A percentile compares a stretch with the other conserved stretches of the same genome.
Conservation (phyloP, 2,329 filamentous ascomycete species). For the Pyrenophora seminiperda region DNA sequence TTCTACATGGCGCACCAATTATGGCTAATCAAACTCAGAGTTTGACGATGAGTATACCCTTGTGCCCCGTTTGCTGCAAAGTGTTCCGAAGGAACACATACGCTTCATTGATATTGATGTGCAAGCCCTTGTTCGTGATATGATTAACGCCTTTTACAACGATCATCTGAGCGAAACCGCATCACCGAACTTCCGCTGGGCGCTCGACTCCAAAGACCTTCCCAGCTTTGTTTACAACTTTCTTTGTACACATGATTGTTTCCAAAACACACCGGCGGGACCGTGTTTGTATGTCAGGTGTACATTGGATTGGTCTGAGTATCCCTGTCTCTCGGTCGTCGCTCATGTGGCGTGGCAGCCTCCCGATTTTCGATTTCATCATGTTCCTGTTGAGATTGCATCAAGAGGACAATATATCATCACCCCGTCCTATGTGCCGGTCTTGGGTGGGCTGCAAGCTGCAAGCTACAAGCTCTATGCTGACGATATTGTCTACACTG, state of each 20-base stretch:
- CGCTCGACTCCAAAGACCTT: constrained; percentile 30
- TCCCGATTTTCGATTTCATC: constrained; percentile 27
- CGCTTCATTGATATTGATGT: constrained; percentile 30
- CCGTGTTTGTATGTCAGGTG: constrained; percentile 26
- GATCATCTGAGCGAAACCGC: constrained; percentile 2
- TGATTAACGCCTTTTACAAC: constrained; percentile 34
- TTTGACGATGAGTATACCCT: constrained; percentile 11
- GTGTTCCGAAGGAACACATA: constrained; percentile 3
- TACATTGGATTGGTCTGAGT: constrained; percentile 5
- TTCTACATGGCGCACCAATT: not conserved
- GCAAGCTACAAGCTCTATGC: constrained; percentile 1
- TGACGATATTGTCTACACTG: constrained; percentile 16
- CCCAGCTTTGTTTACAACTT: constrained; percentile 38
- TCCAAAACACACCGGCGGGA: constrained; percentile 21
- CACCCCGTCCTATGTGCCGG: constrained; percentile 12
- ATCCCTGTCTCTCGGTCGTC: constrained; percentile 16
- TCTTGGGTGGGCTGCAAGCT: not conserved
- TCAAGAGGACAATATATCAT: constrained; percentile 31
- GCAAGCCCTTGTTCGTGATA: constrained; percentile 28
- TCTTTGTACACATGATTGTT: constrained; percentile 42
- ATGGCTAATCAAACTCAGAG: constrained; percentile 11
- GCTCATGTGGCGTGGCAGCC: constrained; percentile 30
- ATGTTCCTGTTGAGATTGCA: constrained; percentile 14
- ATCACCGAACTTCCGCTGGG: constrained; percentile 26
- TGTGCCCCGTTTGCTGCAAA: constrained; percentile 19